Base-by-base conservation (phyloP, 805 yeast genomes). In the Jamesozyma gamospora region DNA sequence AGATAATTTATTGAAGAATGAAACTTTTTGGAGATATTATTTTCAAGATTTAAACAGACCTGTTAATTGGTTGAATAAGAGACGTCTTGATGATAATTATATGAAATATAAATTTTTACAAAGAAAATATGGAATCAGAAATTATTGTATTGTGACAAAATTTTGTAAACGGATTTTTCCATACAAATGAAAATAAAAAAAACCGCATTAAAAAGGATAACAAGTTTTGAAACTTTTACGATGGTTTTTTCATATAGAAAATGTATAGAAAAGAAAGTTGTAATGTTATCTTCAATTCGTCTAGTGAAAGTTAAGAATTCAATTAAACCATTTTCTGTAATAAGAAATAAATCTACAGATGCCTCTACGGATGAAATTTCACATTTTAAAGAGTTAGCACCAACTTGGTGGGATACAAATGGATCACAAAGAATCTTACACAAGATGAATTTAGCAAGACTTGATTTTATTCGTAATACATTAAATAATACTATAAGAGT, bases 371-470 rank as follows among this genome's bases (percentile, higher is more conserved):
- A 77, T 5, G 97, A 90, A 56, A 68, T 79, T 58, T 62, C 71
- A 9, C 97, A 92, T 60, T 92, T 92, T 62, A 77, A 83, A 50
- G 75, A 79, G 27, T 67, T 92, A 34, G 98, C 99, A 1, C 69
- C 81, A n/a, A 63, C 85, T n/a, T 92, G 99, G 99, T 92, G 99
- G 98, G 95, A 92, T 51, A 77, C 83, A 12, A 64, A 78, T 47
- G 98, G 98, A 0, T 82, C 96, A 1, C 97, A 92, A 57, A 67
- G 98, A 30, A 84, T 92, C 40, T 70, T 92, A 32, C 97, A 92
- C 63, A 83, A 87, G 63, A 90, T 92, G 98, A 92, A 92, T 58
- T 66, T 85, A 36, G 67, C 85, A 39, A 67, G 98, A 46, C 72
- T 90, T 82, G 96, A 87, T 58, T 92, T 87, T 56, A 77, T 92